Evolutionary conservation across 2,329 filamentous ascomycete species (phyloP), one percentile per base, ranked within the genome.

Genomic region (Didymella glomerata): DNA sequence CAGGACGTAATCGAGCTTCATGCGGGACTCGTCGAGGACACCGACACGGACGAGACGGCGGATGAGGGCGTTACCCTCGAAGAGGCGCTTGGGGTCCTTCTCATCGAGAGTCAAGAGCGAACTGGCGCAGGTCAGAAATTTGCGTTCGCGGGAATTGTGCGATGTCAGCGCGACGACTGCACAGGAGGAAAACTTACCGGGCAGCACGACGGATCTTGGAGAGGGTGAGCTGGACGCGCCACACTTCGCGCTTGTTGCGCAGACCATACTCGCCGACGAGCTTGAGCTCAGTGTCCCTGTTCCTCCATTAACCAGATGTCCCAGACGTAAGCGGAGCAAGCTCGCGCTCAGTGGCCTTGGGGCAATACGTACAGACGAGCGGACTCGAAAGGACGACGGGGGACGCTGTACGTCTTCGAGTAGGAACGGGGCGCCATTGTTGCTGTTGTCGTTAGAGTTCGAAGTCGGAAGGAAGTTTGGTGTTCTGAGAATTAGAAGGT

Each of bases 1-100:
- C 81, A 99, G 86, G 81, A 99, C 95, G 90, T 99, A 97, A 97
- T 99, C 95, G 88, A 99, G 95, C 91, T 97, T 99, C 95, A 99
- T 99, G 89, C 95, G 95, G 82, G 93, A 93, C 88, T 99, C 95
- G 83, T 99, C 95, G 79, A 99, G 92, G 79, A 99, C 95, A 92
- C 95, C 95, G 81, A 98, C 93, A 83, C 95, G 95, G 73, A 99
- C 95, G 74, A 99, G 93, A 91, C 95, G 95, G 83, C 95, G 95
- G 90, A 99, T 99, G 82, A 99, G 89, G 82, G 95, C 95, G 84
- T 99, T 99, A 85, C 95, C 95, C 89, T 99, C 95, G 88, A 99
- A 99, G 74, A 99, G 93, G 85, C 95, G 93, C 90, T 98, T 98
- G 83, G 95, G 95, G 86, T 99, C 95, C 88, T 99, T 99, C 88